phyloP scores from a whole-genome alignment of 2,329 filamentous ascomycete species.

The Fusarium sp. region DNA sequence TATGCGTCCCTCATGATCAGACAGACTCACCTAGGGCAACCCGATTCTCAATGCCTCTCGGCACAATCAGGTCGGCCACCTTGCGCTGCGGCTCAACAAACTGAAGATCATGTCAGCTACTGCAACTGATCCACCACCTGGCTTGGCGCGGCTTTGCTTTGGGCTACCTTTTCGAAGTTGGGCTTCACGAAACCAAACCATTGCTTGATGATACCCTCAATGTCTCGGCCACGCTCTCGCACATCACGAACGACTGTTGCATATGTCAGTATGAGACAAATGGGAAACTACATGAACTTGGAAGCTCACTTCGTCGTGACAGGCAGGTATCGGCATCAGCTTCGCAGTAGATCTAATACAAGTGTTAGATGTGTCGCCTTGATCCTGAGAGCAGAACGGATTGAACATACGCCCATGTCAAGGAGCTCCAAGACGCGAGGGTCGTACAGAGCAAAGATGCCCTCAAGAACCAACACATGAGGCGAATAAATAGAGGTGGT shows the following conservation, averaged over 20 bases:
- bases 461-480: slow-evolving; percentile 94
- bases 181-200: slow-evolving; percentile 98
- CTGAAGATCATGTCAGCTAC: slow-evolving; percentile 49
- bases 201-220: slow-evolving; percentile 97
- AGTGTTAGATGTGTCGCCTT: slow-evolving; percentile 11
- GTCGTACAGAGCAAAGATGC: slow-evolving; percentile 95
- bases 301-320: slow-evolving; percentile 79
- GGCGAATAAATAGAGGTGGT: slow-evolving; percentile 95
- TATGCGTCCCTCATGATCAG: background rate
- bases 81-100: slow-evolving; percentile 93
- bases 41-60: slow-evolving; percentile 91
- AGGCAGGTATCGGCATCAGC: slow-evolving; percentile 95
- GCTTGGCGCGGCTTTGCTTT: background rate
- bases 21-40: slow-evolving; percentile 80
- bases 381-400: background rate
- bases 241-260: slow-evolving; percentile 84
- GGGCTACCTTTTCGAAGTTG: slow-evolving; percentile 81
- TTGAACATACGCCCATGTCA: slow-evolving; percentile 80
- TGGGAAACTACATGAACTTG: background rate
- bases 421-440: slow-evolving; percentile 85
- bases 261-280: slow-evolving; percentile 19
- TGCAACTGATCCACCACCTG: background rate
- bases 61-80: slow-evolving; percentile 94
- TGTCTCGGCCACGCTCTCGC: slow-evolving; percentile 86
- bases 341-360: slow-evolving; percentile 85